phyloP scores from a whole-genome alignment of 2,329 filamentous ascomycete genomes.

The Pseudogymnoascus sp. region DNA sequence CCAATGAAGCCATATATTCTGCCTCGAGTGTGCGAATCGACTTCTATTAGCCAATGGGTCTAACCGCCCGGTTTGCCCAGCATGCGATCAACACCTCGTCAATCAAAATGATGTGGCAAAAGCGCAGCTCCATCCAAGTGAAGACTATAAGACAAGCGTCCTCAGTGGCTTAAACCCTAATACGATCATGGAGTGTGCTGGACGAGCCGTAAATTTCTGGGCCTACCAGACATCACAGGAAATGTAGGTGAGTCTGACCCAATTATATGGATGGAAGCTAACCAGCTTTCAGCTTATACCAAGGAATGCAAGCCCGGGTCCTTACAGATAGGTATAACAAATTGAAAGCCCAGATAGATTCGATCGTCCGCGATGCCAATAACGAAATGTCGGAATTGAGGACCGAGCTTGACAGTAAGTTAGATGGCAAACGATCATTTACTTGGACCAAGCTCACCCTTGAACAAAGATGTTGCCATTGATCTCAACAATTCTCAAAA shows the following conservation, averaged over 20 bases:
- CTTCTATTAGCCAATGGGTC: slow-evolving; percentile 47
- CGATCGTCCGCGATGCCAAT: slow-evolving; percentile 67
- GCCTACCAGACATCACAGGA: slow-evolving; percentile 79
- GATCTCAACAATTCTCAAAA: slow-evolving; percentile 57
- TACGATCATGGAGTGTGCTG: slow-evolving; percentile 79
- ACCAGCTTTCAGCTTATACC: slow-evolving; percentile 53
- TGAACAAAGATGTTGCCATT: slow-evolving; percentile 18
- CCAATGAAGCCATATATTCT: slow-evolving; percentile 69
- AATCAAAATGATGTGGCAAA: slow-evolving; percentile 70
- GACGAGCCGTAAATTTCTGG: slow-evolving; percentile 74
- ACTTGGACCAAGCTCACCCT: neutral
- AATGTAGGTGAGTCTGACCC: slow-evolving; percentile 49
- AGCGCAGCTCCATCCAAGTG: slow-evolving; percentile 65
- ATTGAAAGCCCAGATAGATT: slow-evolving; percentile 61
- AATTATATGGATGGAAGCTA: neutral
- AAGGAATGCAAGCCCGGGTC: slow-evolving; percentile 65
- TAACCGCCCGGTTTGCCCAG: slow-evolving; percentile 58
- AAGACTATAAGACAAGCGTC: slow-evolving; percentile 84
- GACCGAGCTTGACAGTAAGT: slow-evolving; percentile 54
- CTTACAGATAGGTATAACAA: slow-evolving; percentile 63
- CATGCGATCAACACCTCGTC: slow-evolving; percentile 60
- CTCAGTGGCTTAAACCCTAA: slow-evolving; percentile 75
- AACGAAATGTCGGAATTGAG: slow-evolving; percentile 60
- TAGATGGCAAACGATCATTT: neutral
- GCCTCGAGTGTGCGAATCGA: slow-evolving; percentile 61